Conservation (phyloP, 768 basidiomycete genomes). For the Butyriboletus loyo region DNA sequence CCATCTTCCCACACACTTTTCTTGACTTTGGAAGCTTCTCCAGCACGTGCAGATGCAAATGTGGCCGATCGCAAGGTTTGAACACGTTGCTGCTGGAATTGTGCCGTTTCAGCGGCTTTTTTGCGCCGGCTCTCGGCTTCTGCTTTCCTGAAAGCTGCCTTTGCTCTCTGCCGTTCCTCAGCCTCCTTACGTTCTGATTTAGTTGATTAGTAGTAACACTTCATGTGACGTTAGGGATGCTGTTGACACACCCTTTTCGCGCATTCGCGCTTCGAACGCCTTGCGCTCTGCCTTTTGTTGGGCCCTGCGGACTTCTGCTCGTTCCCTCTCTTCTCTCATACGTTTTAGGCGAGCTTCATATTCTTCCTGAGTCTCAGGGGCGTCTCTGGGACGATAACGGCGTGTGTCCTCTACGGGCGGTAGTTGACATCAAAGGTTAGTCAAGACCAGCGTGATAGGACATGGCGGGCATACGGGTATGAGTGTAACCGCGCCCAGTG, state of each 20-base stretch:
- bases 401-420: slow-evolving; percentile 20
- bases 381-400: slow-evolving; percentile 8
- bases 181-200: slow-evolving; percentile 47
- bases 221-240: slow-evolving; percentile 3
- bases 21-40: slow-evolving; percentile 52
- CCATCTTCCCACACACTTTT: slow-evolving; percentile 65
- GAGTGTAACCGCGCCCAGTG: slow-evolving; percentile 25
- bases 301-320: slow-evolving; percentile 46
- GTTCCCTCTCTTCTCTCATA: slow-evolving; percentile 51
- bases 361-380: slow-evolving; percentile 50
- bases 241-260: slow-evolving; percentile 45
- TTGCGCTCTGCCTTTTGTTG: slow-evolving; percentile 49
- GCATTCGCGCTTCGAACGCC: slow-evolving; percentile 42
- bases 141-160: slow-evolving; percentile 53
- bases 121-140: slow-evolving; percentile 47
- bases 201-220: slow-evolving; percentile 12
- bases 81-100: slow-evolving; percentile 43
- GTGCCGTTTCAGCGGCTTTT: slow-evolving; percentile 47
- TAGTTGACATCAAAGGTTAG: slow-evolving; percentile 3
- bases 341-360: slow-evolving; percentile 50
- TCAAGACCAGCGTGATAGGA: slow-evolving; percentile 7
- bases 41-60: slow-evolving; percentile 62
- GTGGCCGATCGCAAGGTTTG: slow-evolving; percentile 59
- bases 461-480: slow-evolving; percentile 26
- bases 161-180: slow-evolving; percentile 55